These are phyloP conservation scores for Pterulicium gracile DNA, from an alignment of 1,284 basidiomycete species.

Conservation along the genomic window DNA sequence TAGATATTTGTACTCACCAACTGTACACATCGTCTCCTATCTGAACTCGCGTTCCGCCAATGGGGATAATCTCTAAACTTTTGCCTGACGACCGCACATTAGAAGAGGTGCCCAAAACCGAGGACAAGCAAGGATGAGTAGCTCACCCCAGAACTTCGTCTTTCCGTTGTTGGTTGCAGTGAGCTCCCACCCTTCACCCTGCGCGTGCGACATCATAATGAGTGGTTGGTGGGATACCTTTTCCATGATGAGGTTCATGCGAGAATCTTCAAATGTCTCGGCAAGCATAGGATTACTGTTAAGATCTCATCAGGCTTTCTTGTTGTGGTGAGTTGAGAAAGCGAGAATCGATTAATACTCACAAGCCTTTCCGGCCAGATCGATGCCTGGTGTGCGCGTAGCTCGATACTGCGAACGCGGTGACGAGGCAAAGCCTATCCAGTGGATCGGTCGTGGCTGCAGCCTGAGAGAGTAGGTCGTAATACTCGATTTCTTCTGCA, in stretches of 20 bases:
- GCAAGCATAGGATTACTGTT: slow-evolving; percentile 77
- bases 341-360: slow-evolving; percentile 20
- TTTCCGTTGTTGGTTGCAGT: slow-evolving; percentile 64
- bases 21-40: slow-evolving; percentile 57
- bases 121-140: slow-evolving; percentile 13
- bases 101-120: slow-evolving; percentile 4
- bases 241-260: slow-evolving; percentile 77
- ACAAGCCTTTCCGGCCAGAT: slow-evolving; percentile 82
- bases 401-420: slow-evolving; percentile 76
- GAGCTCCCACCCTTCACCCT: slow-evolving; percentile 68
- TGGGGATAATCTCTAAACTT: slow-evolving; percentile 74
- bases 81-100: too few relatives aligned
- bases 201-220: slow-evolving; percentile 75
- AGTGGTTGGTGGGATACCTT: slow-evolving; percentile 84
- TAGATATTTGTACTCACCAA: slow-evolving; percentile 37
- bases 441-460: slow-evolving; percentile 49
- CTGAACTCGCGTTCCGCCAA: slow-evolving; percentile 54
- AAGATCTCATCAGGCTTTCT: slow-evolving; percentile 6
- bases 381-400: slow-evolving; percentile 77
- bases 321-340: slow-evolving; percentile 7
- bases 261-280: slow-evolving; percentile 79
- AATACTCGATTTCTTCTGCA: slow-evolving; percentile 81
- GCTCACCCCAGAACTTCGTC: slow-evolving; percentile 83
- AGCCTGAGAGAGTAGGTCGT: slow-evolving; percentile 58
- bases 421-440: slow-evolving; percentile 67